Evolutionary conservation across 257 asterid species (phyloP), one percentile per base, ranked within the genome.

Genomic region (Solanum bulbocastanum): DNA sequence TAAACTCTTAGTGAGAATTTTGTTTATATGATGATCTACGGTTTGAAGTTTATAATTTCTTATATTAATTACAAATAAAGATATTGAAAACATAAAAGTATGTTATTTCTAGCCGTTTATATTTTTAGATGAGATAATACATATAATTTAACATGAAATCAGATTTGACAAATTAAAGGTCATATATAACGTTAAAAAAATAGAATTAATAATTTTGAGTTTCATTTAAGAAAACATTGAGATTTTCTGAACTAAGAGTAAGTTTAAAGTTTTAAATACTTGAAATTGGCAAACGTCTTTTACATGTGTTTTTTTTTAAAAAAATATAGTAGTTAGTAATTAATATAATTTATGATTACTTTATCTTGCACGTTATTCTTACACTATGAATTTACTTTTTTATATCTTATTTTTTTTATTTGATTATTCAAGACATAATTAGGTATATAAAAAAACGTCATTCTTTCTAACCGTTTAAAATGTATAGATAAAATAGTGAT

Each of bases 41-140:
- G 15, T 66, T 66, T 27, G 20, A 25, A 66, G 4, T 66, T 66
- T 66, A 66, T 66, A 5, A 5, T 11, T 65, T 65, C 11, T 23
- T 4, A 11, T 25, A 66, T 12, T 1, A 66, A 66, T 25, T 3
- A 5, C 4, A 66, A 2, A 68, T 68, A 9, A 66, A 1, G 18
- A 25, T 25, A 13, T 66, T 66, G 5, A 68, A 68, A 12, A 68
- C 13, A 66, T 66, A 5, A 25, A 66, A 66, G 0, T 66, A 7
- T 25, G 18, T 12, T 66, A 3, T 25, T 14, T 66, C 0, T 66
- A 4, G 2, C 2, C 1, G 3, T 4, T n/a, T 65, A 65, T 0
- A 65, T 25, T 65, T 25, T 12, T n/a, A 62, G 1, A n/a, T n/a
- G 8, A 62, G 16, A 62, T n/a, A 4, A 2, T 2, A n/a, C 0